phyloP scores from a whole-genome alignment of 495 filamentous ascomycete species.

The Neurospora pannonica region DNA sequence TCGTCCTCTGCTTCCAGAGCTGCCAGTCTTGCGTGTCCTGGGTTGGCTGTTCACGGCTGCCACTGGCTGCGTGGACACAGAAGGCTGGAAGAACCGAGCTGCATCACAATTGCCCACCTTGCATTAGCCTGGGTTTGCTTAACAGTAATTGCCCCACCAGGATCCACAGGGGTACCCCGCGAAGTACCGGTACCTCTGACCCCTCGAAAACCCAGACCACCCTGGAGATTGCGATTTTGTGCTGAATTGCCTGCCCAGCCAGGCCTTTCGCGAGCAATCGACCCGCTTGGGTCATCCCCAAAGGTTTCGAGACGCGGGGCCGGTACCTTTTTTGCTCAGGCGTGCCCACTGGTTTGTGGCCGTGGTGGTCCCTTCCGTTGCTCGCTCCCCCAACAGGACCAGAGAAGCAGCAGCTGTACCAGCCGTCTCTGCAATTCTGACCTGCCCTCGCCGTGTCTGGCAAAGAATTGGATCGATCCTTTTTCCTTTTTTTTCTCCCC shows the following conservation, averaged over 20 bases:
- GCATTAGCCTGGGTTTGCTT: slow-evolving; percentile 1
- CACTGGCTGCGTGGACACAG: not conserved
- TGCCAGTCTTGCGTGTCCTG: not conserved
- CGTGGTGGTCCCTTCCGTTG: not conserved
- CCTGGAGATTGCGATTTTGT: slow-evolving; percentile 2
- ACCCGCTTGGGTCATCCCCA: slow-evolving; percentile 24
- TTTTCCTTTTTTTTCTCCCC: slow-evolving; percentile 4
- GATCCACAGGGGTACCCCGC: slow-evolving; percentile 1
- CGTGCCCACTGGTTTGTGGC: not conserved
- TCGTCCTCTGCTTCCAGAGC: not conserved
- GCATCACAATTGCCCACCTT: slow-evolving; percentile 1
- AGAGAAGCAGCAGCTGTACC: slow-evolving; percentile 1
- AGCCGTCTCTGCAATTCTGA: not conserved
- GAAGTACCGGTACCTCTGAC: slow-evolving; percentile 24
- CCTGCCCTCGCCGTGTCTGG: not conserved
- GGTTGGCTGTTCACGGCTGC: not conserved
- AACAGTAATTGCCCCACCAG: not conserved
- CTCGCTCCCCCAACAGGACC: slow-evolving; percentile 9
- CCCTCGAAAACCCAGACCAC: slow-evolving; percentile 17
- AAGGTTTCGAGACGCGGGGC: slow-evolving; percentile 19
- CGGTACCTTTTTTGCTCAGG: slow-evolving; percentile 19
- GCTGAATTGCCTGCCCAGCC: not conserved
- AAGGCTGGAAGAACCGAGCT: not conserved
- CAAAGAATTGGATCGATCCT: not conserved
- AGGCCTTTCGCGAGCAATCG: slow-evolving; percentile 4